Conservation (phyloP, 495 filamentous ascomycete species). For the Tricharina praecox region DNA sequence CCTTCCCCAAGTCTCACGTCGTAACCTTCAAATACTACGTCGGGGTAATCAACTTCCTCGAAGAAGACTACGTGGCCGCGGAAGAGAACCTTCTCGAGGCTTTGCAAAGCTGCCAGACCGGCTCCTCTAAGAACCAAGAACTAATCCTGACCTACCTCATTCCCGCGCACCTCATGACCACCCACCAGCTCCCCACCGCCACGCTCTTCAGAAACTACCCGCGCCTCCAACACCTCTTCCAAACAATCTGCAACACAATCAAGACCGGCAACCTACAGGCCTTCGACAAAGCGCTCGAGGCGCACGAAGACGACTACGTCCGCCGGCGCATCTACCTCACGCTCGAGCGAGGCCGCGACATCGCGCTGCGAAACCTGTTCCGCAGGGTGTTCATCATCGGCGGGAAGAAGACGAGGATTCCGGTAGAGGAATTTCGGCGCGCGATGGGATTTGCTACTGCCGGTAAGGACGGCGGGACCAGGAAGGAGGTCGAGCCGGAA, state of each 20-base stretch:
- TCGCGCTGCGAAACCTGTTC: conserved; percentile 74
- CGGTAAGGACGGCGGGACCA: conserved; percentile 44
- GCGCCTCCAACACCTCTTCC: conserved; percentile 58
- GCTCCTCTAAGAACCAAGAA: conserved; percentile 58
- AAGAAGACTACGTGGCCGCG: conserved; percentile 77
- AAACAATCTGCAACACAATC: conserved; percentile 59
- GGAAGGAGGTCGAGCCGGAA: conserved; percentile 62
- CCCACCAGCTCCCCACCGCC: conserved; percentile 59
- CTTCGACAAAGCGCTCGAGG: conserved; percentile 68
- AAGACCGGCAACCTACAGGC: conserved; percentile 61
- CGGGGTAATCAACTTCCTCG: conserved; percentile 74
- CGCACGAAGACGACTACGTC: conserved; percentile 74
- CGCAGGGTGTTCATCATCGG: conserved; percentile 79
- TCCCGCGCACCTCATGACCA: conserved; percentile 75
- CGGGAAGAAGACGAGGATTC: conserved; percentile 60
- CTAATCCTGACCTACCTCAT: conserved; percentile 92
- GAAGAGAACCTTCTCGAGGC: conserved; percentile 65
- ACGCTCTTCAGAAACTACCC: conserved; percentile 58
- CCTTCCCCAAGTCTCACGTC: conserved; percentile 71
- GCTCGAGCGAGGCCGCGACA: conserved; percentile 77
- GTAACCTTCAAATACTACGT: conserved; percentile 96
- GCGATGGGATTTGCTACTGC: conserved; percentile 43
- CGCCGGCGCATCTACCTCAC: conserved; percentile 91
- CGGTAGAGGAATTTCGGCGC: conserved; percentile 60
- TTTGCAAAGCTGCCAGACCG: conserved; percentile 55